These are phyloP conservation scores for Pythium utonaiense DNA, from an alignment of 352 stramenopile species.

Conservation along the genomic window DNA sequence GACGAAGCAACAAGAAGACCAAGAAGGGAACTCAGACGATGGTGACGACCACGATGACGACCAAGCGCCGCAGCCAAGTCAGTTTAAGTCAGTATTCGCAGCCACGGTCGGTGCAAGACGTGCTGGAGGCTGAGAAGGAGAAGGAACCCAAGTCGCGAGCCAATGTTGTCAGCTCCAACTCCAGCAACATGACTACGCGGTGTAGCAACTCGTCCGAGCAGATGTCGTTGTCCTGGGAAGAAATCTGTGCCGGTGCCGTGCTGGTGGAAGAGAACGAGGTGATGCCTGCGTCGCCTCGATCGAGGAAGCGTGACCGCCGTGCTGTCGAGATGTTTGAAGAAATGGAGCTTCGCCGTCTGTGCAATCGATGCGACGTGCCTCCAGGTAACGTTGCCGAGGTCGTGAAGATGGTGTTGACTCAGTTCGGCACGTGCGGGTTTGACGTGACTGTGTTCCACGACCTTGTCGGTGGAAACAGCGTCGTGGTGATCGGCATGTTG, in stretches of 20 bases:
- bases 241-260: constrained; percentile 25
- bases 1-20: not conserved
- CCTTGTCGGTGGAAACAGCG: constrained; percentile 56
- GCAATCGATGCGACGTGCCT: constrained; percentile 41
- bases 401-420: constrained; percentile 39
- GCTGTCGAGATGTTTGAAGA: constrained; percentile 43
- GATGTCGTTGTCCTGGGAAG: constrained; percentile 23
- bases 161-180: not conserved
- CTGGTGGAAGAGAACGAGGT: constrained; percentile 42
- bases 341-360: constrained; percentile 48
- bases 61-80: constrained; percentile 22
- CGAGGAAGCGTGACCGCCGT: constrained; percentile 44
- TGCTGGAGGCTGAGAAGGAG: constrained; percentile 16
- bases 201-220: constrained; percentile 20
- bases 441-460: constrained; percentile 70
- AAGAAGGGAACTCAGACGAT: not conserved
- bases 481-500: constrained; percentile 67
- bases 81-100: constrained; percentile 22
- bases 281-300: constrained; percentile 35
- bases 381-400: constrained; percentile 40
- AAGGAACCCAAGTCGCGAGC: constrained; percentile 1
- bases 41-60: not conserved
- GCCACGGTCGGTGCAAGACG: constrained; percentile 19
- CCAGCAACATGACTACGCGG: constrained; percentile 3
- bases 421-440: constrained; percentile 64